Evolutionary conservation across 2,329 filamentous ascomycete genomes (phyloP), one percentile per base, ranked within the genome.

Genomic region (Fusarium sublunatum): DNA sequence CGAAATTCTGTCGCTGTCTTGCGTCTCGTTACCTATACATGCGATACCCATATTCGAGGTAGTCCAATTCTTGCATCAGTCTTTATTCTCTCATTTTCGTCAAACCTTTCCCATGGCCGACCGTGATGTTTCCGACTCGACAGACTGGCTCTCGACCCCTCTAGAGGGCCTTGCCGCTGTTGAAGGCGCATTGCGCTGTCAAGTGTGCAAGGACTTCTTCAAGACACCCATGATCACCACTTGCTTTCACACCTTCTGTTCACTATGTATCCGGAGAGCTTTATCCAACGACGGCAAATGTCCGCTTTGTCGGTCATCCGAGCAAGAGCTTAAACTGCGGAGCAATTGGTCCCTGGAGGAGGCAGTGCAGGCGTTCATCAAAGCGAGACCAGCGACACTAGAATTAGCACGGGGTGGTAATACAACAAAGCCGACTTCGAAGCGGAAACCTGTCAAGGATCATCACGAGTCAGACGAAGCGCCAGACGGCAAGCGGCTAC

Each of bases 131-230:
- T 78, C 89, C 45, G 91, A 95, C 77, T 89, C 91, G n/a, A 93
- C 91, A 49, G 92, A 96, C 79, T 96, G 92, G 92, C 82, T 93
- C 6, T 72, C 80, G 10, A 96, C 92, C 11, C 84, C 88, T 2
- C 81, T 96, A 2, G 78, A 86, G 13, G 80, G 80, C 12, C 84
- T 96, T 51, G 82, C 87, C 43, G 80, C 85, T 12, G 86, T 99
- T 62, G 95, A 99, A 72, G 88, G 90, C 58, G 88, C 93, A 4
- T 83, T 99, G 19, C 91, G 95, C 69, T 99, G 95, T 78, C 92
- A 98, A 77, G 91, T 99, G 58, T 99, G 95, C 86, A 98, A 98
- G 75, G 96, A 99, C 76, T 96, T 98, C 78, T 98, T 91, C 80
- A 88, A 88, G 60, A 96, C 93, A 46, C 95, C 95, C 0, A 95